Evolutionary conservation across 768 basidiomycete species (phyloP), one percentile per base, ranked within the genome.

Genomic region (Leccinum broughii): DNA sequence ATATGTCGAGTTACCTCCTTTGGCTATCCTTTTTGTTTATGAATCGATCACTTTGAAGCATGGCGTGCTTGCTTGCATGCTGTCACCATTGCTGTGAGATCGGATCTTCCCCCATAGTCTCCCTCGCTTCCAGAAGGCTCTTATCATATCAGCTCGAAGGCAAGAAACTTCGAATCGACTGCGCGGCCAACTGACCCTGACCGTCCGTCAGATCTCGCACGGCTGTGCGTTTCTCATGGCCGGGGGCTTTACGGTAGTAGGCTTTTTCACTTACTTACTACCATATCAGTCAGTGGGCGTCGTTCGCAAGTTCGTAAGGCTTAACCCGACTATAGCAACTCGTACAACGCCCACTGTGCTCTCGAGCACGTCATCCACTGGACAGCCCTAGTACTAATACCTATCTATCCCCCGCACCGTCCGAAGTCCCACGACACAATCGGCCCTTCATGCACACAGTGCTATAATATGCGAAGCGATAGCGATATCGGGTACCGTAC

Each of bases 1-100:
- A 54, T 54, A 22, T 37, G 55, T 34, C 56, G 56, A 50, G 54
- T 56, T 55, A 24, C 28, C 35, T 51, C 51, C n/a, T 54, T n/a
- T 49, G n/a, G 39, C 39, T 20, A 41, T 51, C 44, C 44, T 46
- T 46, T 46, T n/a, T 46, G 44, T 20, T 20, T 20, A 46, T 46
- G 44, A 20, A 46, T 20, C n/a, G n/a, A 46, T 46, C n/a, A 35
- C 34, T 35, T 11, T 34, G 30, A 3, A 44, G 41, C n/a, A 20
- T 41, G 15, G 39, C 17, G 41, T 44, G 11, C 44, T 46, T 44
- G 41, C 41, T 44, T n/a, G 44, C 44, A 20, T 46, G 20, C 20
- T 26, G 26, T 26, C 26, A 26, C 26, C 26, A 26, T 26, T 26
- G 26, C 26, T 46, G n/a, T 5, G 44, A 41, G 44, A 46, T n/a